Evolutionary conservation across 768 basidiomycete genomes (phyloP), one percentile per base, ranked within the genome.

Genomic region (Kwoniella heveanensis): DNA sequence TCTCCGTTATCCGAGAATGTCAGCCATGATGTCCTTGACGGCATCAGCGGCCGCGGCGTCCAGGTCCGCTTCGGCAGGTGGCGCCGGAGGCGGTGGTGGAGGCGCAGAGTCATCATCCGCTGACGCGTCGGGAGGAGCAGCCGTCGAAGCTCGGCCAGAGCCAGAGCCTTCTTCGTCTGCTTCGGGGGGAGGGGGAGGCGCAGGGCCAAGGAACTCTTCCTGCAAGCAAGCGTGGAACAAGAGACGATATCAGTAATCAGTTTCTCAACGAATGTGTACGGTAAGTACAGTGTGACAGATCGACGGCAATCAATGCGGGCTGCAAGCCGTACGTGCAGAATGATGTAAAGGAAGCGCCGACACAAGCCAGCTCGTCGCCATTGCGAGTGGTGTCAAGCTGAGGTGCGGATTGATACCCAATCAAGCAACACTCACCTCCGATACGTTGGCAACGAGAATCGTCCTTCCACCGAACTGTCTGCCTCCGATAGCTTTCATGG

Each of bases 401-500:
- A n/a, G n/a, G n/a, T n/a, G n/a, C n/a, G n/a, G n/a, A n/a, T n/a
- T n/a, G n/a, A n/a, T n/a, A n/a, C n/a, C n/a, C n/a, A n/a, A n/a
- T 24, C 48, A 49, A 26, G 10, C 48, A 4, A 2, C 7, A 72
- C 78, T 65, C 55, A 79, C 78, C 67, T 80, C 79, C 19, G 77
- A 59, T 4, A 80, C 76, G 60, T 64, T 74, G 1, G 79, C 79
- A 2, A 76, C 75, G 36, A 80, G 51, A 47, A 80, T 80, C 6
- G 79, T 80, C 60, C 79, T 67, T 7, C 80, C 80, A 8, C 75
- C 81, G 57, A 82, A 82, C 64, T 80, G 78, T 54, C 79, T 85
- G 36, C 95, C 96, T 29, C 95, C 96, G 63, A 99, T 84, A 44
- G 88, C 86, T 78, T 90, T 89, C 78, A 98, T 84, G 24, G 90